Evolutionary conservation across 371 early-diverging fungal genomes (phyloP).

Genomic region (Mucor sp.): DNA sequence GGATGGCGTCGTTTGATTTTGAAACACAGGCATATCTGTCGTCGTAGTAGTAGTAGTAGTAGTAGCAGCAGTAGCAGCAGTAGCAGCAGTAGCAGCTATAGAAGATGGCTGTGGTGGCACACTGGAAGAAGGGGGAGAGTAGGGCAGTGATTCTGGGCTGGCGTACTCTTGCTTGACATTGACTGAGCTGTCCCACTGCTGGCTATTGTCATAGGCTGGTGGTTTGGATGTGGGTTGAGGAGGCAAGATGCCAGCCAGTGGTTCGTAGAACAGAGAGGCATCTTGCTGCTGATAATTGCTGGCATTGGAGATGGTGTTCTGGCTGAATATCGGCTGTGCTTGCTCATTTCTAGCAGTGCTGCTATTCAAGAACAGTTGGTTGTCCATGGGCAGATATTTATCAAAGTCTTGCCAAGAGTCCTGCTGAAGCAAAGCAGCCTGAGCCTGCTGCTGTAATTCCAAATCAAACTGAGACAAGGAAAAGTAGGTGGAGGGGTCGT

Average conservation of each 20-base stretch:
- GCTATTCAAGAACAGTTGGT: conserved; percentile 10
- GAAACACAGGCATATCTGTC: conserved; percentile 1
- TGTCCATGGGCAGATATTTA: conserved; percentile 37
- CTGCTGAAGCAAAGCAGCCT: conserved; percentile 35
- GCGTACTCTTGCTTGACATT: conserved; percentile 26
- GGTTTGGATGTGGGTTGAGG: conserved; percentile 8
- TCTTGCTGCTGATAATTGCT: conserved; percentile 5
- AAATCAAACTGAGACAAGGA: conserved; percentile 44
- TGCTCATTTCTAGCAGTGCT: conserved; percentile 5
- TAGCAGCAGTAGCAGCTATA: not conserved
- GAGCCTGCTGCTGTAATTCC: conserved; percentile 48
- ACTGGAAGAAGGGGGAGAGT: conserved; percentile 18
- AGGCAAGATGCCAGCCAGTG: conserved; percentile 16
- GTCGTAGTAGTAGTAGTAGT: not conserved
- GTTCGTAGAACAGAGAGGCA: conserved; percentile 22
- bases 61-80: not conserved
- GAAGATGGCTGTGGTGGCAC: not conserved
- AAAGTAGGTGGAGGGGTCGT: conserved; percentile 21
- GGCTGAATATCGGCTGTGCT: conserved; percentile 22
- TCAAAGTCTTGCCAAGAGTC: conserved; percentile 45
- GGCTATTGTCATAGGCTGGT: not conserved
- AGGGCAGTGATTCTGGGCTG: conserved; percentile 27
- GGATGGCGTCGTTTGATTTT: not conserved
- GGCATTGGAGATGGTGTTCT: not conserved
- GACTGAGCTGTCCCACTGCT: not conserved